Base-by-base conservation (phyloP, 2,329 filamentous ascomycete species). In the Pezicula carpinea region DNA sequence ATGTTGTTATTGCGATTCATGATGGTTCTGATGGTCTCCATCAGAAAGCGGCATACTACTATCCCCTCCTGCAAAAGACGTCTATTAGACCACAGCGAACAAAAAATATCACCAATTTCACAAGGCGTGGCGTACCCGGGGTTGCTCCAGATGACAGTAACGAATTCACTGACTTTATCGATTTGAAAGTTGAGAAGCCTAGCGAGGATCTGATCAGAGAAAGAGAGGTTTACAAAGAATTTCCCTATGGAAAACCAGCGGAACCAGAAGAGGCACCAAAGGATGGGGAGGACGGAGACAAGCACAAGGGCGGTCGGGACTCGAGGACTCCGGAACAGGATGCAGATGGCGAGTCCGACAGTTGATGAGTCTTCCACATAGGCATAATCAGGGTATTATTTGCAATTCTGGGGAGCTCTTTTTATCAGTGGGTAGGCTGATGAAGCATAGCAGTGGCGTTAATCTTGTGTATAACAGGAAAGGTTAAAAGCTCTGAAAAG, bases 21-120 rank as follows among this genome's bases (percentile, higher is more conserved):
- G 74, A 80, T 52, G 75, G 77, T 52, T 73, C 53, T 32, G 71
- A 74, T 52, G 72, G 73, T 43, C 65, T 68, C 47, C 62, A 67
- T 42, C 73, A 79, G 53, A 79, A 78, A 62, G 82, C 74, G 6
- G 78, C 76, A 11, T 85, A 82, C 64, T 86, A 85, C 65, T 86
- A 85, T 57, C 83, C 83, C 4, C 73, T 86, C 52, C 77, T 85
- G 66, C 80, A 85, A 64, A 77, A 79, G 45, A 79, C 74, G 39
- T 72, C 73, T 18, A 79, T 86, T 57, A 73, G 80, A 38, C 80
- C 79, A 23, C 80, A 83, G 64, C 75, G 82, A 48, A 76, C 73
- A 51, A 83, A 79, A 70, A 81, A 81, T 59, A 82, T 83, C 53
- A 74, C 77, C 39, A 75, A 76, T 26, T 56, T 57, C 40, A 53